These are phyloP conservation scores for Pugionium dolabratum DNA, from an alignment of 345 rosid species.

Conservation along the genomic window DNA sequence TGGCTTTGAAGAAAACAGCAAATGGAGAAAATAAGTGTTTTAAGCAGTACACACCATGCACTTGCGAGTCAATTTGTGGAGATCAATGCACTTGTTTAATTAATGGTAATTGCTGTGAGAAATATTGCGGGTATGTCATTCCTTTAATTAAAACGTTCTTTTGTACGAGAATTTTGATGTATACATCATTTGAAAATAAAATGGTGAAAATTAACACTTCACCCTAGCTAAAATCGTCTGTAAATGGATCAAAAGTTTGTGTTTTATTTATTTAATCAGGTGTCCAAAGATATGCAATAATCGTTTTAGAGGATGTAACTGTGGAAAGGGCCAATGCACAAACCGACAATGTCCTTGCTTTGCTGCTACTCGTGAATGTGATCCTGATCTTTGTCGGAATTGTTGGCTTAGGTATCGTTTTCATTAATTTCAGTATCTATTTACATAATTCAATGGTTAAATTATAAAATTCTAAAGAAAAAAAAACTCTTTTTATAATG, in stretches of 20 bases:
- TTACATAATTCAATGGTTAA: neutral
- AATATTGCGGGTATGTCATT: slow-evolving; percentile 86
- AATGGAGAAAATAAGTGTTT: slow-evolving; percentile 60
- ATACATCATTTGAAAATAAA: too few relatives aligned
- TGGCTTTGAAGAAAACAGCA: slow-evolving; percentile 65
- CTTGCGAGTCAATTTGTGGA: slow-evolving; percentile 81
- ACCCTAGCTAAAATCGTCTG: too few relatives aligned
- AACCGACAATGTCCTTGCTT: slow-evolving; percentile 91
- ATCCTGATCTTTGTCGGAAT: slow-evolving; percentile 88
- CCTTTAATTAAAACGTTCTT: neutral
- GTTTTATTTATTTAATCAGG: slow-evolving; percentile 41
- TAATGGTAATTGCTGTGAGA: slow-evolving; percentile 87
- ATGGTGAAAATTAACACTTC: too few relatives aligned
- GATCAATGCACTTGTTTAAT: slow-evolving; percentile 72
- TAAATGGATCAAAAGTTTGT: too few relatives aligned
- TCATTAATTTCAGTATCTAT: neutral
- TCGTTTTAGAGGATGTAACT: slow-evolving; percentile 86
- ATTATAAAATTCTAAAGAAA: neutral
- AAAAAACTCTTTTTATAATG: slow-evolving; percentile 19
- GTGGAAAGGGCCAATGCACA: slow-evolving; percentile 87
- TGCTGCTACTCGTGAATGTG: slow-evolving; percentile 94
- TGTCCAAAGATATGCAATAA: slow-evolving; percentile 84
- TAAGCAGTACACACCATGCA: slow-evolving; percentile 89
- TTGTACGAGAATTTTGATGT: too few relatives aligned
- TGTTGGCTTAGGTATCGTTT: slow-evolving; percentile 71